Conservation (phyloP, 768 basidiomycete genomes). For the Leucosporidium yakuticum region DNA sequence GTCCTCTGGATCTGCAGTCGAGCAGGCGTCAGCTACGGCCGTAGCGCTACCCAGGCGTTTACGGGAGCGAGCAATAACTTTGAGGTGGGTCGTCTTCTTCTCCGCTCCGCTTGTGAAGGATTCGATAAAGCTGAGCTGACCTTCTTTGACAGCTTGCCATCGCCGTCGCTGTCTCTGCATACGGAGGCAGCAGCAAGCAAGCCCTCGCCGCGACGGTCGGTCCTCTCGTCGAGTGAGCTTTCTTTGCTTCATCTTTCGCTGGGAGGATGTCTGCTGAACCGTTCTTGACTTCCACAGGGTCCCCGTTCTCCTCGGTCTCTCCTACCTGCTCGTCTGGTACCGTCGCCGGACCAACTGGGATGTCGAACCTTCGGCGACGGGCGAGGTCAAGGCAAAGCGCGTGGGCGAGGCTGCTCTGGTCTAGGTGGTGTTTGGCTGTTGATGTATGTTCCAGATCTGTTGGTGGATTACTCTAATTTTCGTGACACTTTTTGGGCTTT, state of each 20-base stretch:
- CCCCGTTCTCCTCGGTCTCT: conserved; percentile 63
- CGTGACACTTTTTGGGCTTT: too few species aligned
- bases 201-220: conserved; percentile 66
- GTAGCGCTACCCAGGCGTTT: conserved; percentile 10
- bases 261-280: neutral
- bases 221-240: conserved; percentile 42
- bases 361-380: conserved; percentile 1
- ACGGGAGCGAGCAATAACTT: conserved; percentile 45
- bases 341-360: conserved; percentile 48
- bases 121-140: neutral
- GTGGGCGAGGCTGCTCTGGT: too few species aligned
- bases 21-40: neutral
- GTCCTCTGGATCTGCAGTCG: conserved; percentile 11
- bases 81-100: conserved; percentile 40
- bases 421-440: too few species aligned
- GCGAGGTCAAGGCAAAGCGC: neutral
- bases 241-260: neutral
- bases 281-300: conserved; percentile 45
- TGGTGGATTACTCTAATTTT: too few species aligned
- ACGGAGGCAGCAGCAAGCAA: conserved; percentile 69
- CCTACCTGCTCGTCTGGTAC: conserved; percentile 58
- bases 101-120: neutral
- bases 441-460: too few species aligned
- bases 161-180: conserved; percentile 70
- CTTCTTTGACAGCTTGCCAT: conserved; percentile 57